Evolutionary conservation across 306 rosid species (phyloP).

Genomic region (Rosa chinensis): DNA sequence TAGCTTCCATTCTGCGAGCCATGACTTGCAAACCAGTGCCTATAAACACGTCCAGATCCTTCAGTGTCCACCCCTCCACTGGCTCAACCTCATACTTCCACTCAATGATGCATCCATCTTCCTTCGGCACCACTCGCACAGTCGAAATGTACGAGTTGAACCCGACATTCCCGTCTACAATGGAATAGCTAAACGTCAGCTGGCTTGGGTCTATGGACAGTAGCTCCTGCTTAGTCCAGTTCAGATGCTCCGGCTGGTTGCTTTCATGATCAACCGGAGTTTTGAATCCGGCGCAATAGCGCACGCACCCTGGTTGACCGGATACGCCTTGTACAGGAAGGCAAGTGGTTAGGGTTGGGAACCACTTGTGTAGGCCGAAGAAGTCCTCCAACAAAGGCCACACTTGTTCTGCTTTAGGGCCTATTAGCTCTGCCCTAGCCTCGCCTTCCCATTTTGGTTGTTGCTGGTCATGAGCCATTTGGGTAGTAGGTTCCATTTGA

Average conservation of each 20-base stretch:
- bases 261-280: slow-evolving; percentile 32
- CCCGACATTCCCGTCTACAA: slow-evolving; percentile 57
- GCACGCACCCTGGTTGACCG: slow-evolving; percentile 52
- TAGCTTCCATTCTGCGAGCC: slow-evolving; percentile 49
- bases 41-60: slow-evolving; percentile 41
- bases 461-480: slow-evolving; percentile 9
- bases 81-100: slow-evolving; percentile 66
- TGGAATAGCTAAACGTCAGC: slow-evolving; percentile 28
- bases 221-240: slow-evolving; percentile 62
- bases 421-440: slow-evolving; percentile 33
- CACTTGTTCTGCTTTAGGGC: slow-evolving; percentile 37
- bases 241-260: slow-evolving; percentile 11
- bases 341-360: slow-evolving; percentile 49
- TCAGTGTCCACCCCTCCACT: slow-evolving; percentile 46
- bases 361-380: slow-evolving; percentile 59
- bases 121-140: slow-evolving; percentile 21
- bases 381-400: slow-evolving; percentile 66
- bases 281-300: slow-evolving; percentile 63
- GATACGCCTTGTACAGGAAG: slow-evolving; percentile 48
- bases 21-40: slow-evolving; percentile 43
- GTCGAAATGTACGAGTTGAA: slow-evolving; percentile 45
- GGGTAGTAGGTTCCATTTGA: not conserved
- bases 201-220: slow-evolving; percentile 35
- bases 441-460: slow-evolving; percentile 47
- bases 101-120: slow-evolving; percentile 39